Base-by-base conservation (phyloP, 2,329 filamentous ascomycete species). In the Penicillium sp. region DNA sequence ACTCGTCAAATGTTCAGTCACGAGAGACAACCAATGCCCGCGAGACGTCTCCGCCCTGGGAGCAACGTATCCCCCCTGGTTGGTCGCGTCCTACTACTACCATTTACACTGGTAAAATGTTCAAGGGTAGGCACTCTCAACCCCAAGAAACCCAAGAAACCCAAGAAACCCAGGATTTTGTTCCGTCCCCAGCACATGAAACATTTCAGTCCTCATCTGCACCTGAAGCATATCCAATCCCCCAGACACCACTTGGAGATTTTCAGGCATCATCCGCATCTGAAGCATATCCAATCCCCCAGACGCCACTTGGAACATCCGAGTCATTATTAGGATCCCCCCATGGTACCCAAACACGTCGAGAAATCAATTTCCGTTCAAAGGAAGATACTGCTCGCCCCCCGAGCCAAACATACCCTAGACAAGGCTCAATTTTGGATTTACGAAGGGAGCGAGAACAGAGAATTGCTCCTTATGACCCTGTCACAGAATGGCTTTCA, bases 81-180 rank as follows among this genome's bases (percentile, higher is more conserved):
- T 58, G 51, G 56, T 18, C 38, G 6, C 56, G 56, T 35, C 46
- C 56, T 11, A 58, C 56, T 3, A 54, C 56, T 23, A 58, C 56
- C 3, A 38, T 54, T 18, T 58, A 58, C 51, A 46, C 35, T 42
- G 51, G 56, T 21, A 28, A 35, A 20, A 35, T 57, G 35, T 57
- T 57, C 21, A 28, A 47, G 46, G 50, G 56, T 57, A 57, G 47
- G 56, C 49, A 11, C 42, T 30, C 14, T 21, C 46, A 20, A n/a
- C 20, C 18, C 12, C 46, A 12, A 49, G 26, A 21, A 18, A 26
- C 47, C 20, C 21, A 18, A 30, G 7, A 18, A 47, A 2, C 20
- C 23, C 49, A 33, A n/a, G n/a, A n/a, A n/a, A n/a, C n/a, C n/a
- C 3, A 3, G 6, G n/a, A 30, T 52, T 52, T 23, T 35, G 12